Evolutionary conservation across 2,329 filamentous ascomycete species (phyloP).

Genomic region (Zalaria sp.): DNA sequence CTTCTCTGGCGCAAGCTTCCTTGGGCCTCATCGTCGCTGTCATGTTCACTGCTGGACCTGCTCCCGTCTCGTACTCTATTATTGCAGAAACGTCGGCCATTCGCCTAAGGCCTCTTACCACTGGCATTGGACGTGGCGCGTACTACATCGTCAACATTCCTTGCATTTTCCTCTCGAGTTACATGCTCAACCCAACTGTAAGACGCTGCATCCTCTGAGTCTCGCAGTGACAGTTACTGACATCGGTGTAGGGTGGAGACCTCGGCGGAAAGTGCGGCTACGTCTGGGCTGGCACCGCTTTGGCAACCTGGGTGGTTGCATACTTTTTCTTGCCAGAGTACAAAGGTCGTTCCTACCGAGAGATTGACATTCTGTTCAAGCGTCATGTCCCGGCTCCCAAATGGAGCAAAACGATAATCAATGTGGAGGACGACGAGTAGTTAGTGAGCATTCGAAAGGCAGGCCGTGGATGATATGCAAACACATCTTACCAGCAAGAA

Average conservation of each 20-base stretch:
- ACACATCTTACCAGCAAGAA: no score
- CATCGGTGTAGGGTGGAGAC: slow-evolving; percentile 17
- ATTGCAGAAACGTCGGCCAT: slow-evolving; percentile 54
- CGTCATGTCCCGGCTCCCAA: slow-evolving; percentile 40
- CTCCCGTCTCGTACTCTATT: slow-evolving; percentile 51
- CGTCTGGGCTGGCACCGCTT: slow-evolving; percentile 44
- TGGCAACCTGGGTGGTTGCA: slow-evolving; percentile 36
- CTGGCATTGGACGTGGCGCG: slow-evolving; percentile 46
- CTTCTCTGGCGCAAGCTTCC: slow-evolving; percentile 43
- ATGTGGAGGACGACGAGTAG: slow-evolving; percentile 50
- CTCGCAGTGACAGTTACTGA: slow-evolving; percentile 12
- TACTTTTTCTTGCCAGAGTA: slow-evolving; percentile 41
- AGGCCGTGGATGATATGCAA: no score
- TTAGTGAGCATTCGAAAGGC: no score
- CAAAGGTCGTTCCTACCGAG: slow-evolving; percentile 44
- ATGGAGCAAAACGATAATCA: slow-evolving; percentile 41
- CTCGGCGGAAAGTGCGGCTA: slow-evolving; percentile 42
- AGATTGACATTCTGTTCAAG: slow-evolving; percentile 47
- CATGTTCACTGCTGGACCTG: slow-evolving; percentile 47
- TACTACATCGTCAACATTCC: slow-evolving; percentile 55
- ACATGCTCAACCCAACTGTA: slow-evolving; percentile 43
- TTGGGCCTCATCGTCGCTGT: slow-evolving; percentile 53
- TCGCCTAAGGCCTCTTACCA: slow-evolving; percentile 50
- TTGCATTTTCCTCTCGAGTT: slow-evolving; percentile 48
- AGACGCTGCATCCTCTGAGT: slow-evolving; percentile 8